phyloP scores from a whole-genome alignment of 495 filamentous ascomycete species.

The Aspergillus mulundensis region DNA sequence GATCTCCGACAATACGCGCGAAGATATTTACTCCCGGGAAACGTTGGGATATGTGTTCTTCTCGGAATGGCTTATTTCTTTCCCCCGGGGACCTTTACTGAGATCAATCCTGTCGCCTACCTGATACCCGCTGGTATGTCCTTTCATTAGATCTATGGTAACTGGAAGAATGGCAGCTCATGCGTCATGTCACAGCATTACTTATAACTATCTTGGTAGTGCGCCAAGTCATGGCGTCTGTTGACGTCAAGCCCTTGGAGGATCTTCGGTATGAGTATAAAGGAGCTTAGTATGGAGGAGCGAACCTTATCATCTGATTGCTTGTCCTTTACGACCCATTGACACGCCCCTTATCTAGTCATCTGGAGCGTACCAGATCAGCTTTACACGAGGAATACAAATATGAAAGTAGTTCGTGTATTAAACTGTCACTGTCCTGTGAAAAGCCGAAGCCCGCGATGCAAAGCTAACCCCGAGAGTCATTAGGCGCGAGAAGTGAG shows the following conservation, averaged over 20 bases:
- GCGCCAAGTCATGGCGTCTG: conserved; percentile 38
- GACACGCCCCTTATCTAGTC: too few species aligned
- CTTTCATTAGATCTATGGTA: neutral
- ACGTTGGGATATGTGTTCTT: conserved; percentile 24
- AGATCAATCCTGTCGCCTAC: conserved; percentile 24
- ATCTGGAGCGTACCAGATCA: too few species aligned
- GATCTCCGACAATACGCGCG: conserved; percentile 9
- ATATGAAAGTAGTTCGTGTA: neutral
- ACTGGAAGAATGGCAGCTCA: neutral
- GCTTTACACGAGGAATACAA: too few species aligned
- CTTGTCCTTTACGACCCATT: too few species aligned
- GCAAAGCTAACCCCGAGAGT: conserved; percentile 1
- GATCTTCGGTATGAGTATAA: conserved; percentile 49
- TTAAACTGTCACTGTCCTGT: neutral
- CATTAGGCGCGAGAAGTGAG: conserved; percentile 12
- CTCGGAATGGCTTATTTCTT: conserved; percentile 25
- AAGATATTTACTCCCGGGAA: conserved; percentile 22
- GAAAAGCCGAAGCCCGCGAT: neutral
- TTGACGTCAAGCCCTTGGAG: conserved; percentile 44
- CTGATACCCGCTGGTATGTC: conserved; percentile 37
- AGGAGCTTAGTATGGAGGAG: conserved; percentile 49
- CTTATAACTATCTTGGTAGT: conserved; percentile 33
- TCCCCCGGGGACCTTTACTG: conserved; percentile 5
- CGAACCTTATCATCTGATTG: too few species aligned
- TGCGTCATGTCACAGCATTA: conserved; percentile 29